Conservation (phyloP, 306 rosid genomes). For the Comarum palustre region DNA sequence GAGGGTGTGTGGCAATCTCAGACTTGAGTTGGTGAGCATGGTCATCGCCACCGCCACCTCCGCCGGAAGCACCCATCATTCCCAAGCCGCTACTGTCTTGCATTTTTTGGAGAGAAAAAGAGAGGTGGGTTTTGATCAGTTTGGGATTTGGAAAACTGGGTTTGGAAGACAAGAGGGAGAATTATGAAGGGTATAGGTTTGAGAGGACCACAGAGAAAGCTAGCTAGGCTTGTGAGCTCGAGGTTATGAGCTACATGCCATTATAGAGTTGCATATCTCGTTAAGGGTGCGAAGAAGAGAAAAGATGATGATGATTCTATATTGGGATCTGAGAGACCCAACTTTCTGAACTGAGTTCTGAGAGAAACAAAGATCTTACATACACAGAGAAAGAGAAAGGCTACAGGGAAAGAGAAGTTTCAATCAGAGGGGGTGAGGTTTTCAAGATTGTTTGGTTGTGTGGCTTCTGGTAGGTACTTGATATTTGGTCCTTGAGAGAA, state of each 20-base stretch:
- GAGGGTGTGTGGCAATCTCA: slow-evolving; percentile 85
- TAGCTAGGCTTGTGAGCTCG: neutral
- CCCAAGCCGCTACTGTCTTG: slow-evolving; percentile 73
- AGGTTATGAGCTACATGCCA: neutral
- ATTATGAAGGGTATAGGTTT: slow-evolving; percentile 5
- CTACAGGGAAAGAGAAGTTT: slow-evolving; percentile 12
- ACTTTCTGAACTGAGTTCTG: slow-evolving; percentile 62
- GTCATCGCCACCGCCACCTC: slow-evolving; percentile 28
- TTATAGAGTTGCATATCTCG: slow-evolving; percentile 25
- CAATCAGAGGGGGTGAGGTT: slow-evolving; percentile 7
- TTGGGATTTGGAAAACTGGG: neutral
- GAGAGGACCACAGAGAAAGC: slow-evolving; percentile 6
- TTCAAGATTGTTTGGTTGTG: slow-evolving; percentile 26
- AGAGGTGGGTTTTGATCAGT: neutral
- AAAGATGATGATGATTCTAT: slow-evolving; percentile 14
- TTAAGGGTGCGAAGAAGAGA: slow-evolving; percentile 15
- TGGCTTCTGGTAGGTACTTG: neutral
- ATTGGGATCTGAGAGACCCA: slow-evolving; percentile 75
- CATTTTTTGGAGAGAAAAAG: too few species aligned
- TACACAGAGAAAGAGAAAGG: slow-evolving; percentile 34
- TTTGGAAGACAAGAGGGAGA: neutral
- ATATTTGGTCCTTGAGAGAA: slow-evolving; percentile 17
- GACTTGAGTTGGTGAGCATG: slow-evolving; percentile 59
- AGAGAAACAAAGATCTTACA: slow-evolving; percentile 59
- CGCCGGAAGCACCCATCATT: slow-evolving; percentile 58